These are phyloP conservation scores for Thalassiosira exigua DNA, from an alignment of 352 stramenopile species.

Conservation along the genomic window DNA sequence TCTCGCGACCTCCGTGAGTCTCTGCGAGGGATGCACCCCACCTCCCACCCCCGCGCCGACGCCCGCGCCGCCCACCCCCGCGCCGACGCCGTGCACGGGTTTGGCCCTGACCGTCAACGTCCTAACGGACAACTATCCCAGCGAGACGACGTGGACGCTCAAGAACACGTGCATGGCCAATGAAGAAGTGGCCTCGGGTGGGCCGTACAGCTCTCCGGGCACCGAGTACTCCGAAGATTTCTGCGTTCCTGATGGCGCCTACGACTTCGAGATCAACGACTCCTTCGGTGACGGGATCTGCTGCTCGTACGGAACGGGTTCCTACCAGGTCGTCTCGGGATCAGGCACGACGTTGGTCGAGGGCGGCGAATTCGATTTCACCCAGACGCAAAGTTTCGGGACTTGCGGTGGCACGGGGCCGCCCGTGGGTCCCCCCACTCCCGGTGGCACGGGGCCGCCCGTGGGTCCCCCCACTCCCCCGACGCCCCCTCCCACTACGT, in stretches of 20 bases:
- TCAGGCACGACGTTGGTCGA: neutral
- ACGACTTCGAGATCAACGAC: constrained; percentile 24
- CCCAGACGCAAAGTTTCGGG: no score
- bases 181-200: neutral
- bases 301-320: constrained; percentile 9
- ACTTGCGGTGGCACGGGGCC: no score
- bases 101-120: neutral
- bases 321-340: neutral
- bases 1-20: no score
- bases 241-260: neutral
- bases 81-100: neutral
- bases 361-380: constrained; percentile 20
- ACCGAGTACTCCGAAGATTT: neutral
- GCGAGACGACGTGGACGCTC: constrained; percentile 17
- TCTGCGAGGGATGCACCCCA: no score
- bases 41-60: neutral
- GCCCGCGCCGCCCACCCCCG: no score
- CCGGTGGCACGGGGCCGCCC: no score
- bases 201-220: neutral
- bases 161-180: neutral
- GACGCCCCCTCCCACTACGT: no score
- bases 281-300: constrained; percentile 27
- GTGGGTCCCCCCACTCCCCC: no score
- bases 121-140: constrained; percentile 20
- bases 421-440: no score